Base-by-base conservation (phyloP, 2,329 filamentous ascomycete genomes). In the Diplodia scrobiculata region DNA sequence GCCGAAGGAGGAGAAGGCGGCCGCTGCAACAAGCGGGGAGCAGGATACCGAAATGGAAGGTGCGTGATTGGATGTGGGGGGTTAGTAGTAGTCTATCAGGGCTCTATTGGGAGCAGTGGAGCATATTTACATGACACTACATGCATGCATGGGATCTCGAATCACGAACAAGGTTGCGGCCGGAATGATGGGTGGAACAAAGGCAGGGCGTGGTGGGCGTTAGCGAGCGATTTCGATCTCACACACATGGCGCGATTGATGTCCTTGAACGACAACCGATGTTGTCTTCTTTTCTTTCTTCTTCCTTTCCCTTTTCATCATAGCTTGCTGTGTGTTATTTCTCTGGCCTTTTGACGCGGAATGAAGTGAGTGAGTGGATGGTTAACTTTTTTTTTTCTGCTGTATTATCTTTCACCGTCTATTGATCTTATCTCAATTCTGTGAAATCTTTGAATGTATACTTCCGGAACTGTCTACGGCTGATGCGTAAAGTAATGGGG, bases 1-100 rank as follows among this genome's bases (percentile, higher is more conserved):
- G 32, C n/a, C 52, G 17, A 21, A 19, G 32, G 32, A 54, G 32
- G 52, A 36, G 29, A 36, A 38, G n/a, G 36, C 21, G 21, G 51
- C 47, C 27, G 50, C 34, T n/a, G 38, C 45, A 10, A 11, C 58
- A 14, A 19, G 10, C 14, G 45, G 38, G 7, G 55, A 55, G 19
- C 52, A 27, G 25, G 62, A 66, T 17, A 53, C 64, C 11, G 48
- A 65, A 38, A 65, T 65, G 63, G 50, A 29, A 27, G 63, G 63
- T 21, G 55, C 27, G 27, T 55, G 34, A 53, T 10, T n/a, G 36
- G 52, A 19, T 21, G 3, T 38, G 29, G 6, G 17, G 21, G 50
- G 5, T 32, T 32, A 32, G 25, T 34, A 19, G 51, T 27, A 45
- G 19, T 14, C 29, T 13, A 17, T n/a, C 11, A 14, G 7, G 27